Base-by-base conservation (phyloP, 2,329 filamentous ascomycete genomes). In the Hypoxylon rubiginosum region DNA sequence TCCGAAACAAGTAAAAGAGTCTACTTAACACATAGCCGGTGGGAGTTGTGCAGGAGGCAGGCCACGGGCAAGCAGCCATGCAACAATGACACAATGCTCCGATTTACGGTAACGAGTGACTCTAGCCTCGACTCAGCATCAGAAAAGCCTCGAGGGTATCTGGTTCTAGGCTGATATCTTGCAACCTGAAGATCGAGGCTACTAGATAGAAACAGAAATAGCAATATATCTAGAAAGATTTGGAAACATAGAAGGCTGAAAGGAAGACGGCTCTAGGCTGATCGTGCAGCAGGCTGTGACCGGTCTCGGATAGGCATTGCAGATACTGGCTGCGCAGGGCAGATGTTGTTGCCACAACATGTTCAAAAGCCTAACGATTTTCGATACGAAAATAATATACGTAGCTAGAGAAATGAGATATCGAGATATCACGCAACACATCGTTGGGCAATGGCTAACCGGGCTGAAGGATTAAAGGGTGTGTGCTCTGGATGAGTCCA, bases 1-100 rank as follows among this genome's bases (percentile, higher is more conserved):
- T 63, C 64, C 64, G 56, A 71, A 69, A 67, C 59, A 62, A 64
- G 69, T 58, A 71, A 58, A 55, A 51, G 9, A 58, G 21, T 24
- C 21, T 24, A 24, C 21, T 4, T 24, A 24, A 4, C 41, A 34
- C 41, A 24, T 34, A 34, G 49, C 50, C 34, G 19, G 46, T 28
- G 52, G 52, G 39, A 51, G 36, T 56, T 32, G 36, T 48, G 34
- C 39, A 56, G n/a, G 52, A 30, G 54, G 24, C 28, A 56, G 36
- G 43, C 24, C 59, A 60, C 62, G 21, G 58, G 58, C 63, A 56
- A 64, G 46, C 34, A 49, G 21, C 21, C 21, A 24, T 24, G 21
- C 21, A 24, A 24, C 28, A 41, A 62, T 62, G 58, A 62, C 39
- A 58, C 51, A 63, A 63, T 56, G 54, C 62, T 64, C 59, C 59